Conservation (phyloP, 768 basidiomycete genomes). For the Lepiota venenata region DNA sequence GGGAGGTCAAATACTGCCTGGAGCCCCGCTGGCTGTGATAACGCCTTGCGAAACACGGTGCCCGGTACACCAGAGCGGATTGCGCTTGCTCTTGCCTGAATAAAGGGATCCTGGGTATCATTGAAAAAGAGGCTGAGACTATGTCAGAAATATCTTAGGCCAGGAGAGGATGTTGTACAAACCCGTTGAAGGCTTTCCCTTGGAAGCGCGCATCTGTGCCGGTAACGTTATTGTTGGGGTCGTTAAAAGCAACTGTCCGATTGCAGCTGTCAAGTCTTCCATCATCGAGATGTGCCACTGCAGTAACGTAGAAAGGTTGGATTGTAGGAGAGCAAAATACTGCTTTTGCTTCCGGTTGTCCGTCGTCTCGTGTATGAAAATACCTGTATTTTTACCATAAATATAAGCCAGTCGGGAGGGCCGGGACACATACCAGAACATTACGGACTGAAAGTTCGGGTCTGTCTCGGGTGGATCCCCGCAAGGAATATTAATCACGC, state of each 20-base stretch:
- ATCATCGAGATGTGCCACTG: conserved; percentile 41
- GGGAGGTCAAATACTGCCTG: conserved; percentile 43
- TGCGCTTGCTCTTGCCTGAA: conserved; percentile 47
- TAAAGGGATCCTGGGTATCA: conserved; percentile 37
- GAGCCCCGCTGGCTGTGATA: conserved; percentile 35
- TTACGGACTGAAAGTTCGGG: conserved; percentile 47
- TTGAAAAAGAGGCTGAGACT: conserved; percentile 39
- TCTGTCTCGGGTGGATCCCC: conserved; percentile 26
- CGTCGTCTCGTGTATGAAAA: conserved; percentile 33
- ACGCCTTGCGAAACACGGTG: conserved; percentile 55
- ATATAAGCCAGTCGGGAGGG: not conserved
- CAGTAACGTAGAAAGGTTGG: conserved; percentile 36
- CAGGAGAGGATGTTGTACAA: conserved; percentile 12
- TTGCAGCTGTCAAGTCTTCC: conserved; percentile 36
- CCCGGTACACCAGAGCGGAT: conserved; percentile 53
- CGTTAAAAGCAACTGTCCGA: conserved; percentile 21
- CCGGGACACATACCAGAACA: conserved; percentile 55
- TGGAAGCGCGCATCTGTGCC: conserved; percentile 43
- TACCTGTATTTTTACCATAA: conserved; percentile 23
- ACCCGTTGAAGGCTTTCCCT: conserved; percentile 62
- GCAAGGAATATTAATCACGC: conserved; percentile 37
- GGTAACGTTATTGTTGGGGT: conserved; percentile 35
- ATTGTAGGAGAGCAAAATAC: conserved; percentile 61
- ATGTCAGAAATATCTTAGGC: not conserved
- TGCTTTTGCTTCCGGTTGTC: conserved; percentile 37